A percentile compares a stretch with the other conserved stretches of the same genome.
These are phyloP conservation scores for Globisporangium splendens DNA, from an alignment of 352 stramenopile species.

Conservation along the genomic window DNA sequence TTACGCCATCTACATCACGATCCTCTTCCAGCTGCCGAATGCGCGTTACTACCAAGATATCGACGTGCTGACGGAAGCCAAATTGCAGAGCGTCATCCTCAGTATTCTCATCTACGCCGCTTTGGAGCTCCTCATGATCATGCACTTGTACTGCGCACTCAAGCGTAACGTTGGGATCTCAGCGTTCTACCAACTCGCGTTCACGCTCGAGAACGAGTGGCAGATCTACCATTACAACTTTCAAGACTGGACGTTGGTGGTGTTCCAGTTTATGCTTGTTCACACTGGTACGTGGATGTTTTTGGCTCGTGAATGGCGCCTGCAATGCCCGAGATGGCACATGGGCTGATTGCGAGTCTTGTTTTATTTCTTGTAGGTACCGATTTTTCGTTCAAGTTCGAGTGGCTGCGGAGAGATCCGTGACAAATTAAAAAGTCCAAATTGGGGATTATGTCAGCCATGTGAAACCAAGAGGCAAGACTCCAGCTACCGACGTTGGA, in stretches of 20 bases:
- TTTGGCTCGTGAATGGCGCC: too few relatives aligned
- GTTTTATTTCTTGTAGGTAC: too few relatives aligned
- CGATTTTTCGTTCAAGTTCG: constrained; percentile 3
- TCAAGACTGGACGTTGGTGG: background rate
- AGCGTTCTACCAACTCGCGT: background rate
- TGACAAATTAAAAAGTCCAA: too few relatives aligned
- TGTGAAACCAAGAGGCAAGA: too few relatives aligned
- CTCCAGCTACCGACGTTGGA: too few relatives aligned
- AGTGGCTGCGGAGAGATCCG: too few relatives aligned
- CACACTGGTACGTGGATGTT: background rate
- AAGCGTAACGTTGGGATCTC: background rate
- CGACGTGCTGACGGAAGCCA: background rate
- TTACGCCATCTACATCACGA: constrained; percentile 1
- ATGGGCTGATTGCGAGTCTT: too few relatives aligned
- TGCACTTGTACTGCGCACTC: background rate
- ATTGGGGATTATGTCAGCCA: too few relatives aligned
- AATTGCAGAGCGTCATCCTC: background rate
- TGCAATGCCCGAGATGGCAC: too few relatives aligned
- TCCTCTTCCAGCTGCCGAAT: constrained; percentile 3
- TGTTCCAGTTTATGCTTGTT: background rate
- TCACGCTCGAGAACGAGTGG: background rate
- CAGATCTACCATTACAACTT: background rate
- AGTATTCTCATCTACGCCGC: constrained; percentile 7
- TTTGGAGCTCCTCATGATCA: background rate
- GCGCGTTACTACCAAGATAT: constrained; percentile 7